Conservation (phyloP, 805 yeast species). For the Ogataea naganishii region DNA sequence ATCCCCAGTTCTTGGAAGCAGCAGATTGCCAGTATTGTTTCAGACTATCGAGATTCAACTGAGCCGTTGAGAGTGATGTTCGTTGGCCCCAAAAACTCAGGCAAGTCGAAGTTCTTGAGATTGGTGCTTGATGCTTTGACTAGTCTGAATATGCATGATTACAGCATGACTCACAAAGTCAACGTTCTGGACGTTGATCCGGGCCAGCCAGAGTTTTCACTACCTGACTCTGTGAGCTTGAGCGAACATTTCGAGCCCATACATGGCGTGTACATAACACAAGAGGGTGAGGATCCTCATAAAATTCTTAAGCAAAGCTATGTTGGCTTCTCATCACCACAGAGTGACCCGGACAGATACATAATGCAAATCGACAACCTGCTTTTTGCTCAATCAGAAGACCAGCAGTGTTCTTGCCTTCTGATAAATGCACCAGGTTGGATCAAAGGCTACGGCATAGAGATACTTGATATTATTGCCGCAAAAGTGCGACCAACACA, state of each 20-base stretch:
- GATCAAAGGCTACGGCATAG: conserved; percentile 82
- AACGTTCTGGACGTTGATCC: conserved; percentile 75
- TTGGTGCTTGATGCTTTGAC: conserved; percentile 42
- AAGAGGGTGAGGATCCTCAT: conserved; percentile 24
- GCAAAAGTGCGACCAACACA: conserved; percentile 41
- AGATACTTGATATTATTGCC: conserved; percentile 44
- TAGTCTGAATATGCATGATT: conserved; percentile 10
- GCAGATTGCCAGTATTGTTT: conserved; percentile 8
- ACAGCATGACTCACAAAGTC: conserved; percentile 15
- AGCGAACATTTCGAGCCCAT: conserved; percentile 24
- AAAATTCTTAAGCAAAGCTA: conserved; percentile 22
- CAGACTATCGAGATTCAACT: conserved; percentile 4
- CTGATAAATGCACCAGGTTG: conserved; percentile 83
- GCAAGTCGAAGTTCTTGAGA: conserved; percentile 68
- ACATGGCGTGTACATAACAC: conserved; percentile 30
- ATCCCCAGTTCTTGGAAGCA: conserved; percentile 19
- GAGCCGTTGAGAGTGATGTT: conserved; percentile 26
- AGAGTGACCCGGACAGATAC: conserved; percentile 54
- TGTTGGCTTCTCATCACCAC: conserved; percentile 64
- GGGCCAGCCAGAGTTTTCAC: conserved; percentile 75
- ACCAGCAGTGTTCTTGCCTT: conserved; percentile 30
- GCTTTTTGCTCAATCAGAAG: conserved; percentile 27
- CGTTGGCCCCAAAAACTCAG: conserved; percentile 67
- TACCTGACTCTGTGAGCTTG: conserved; percentile 63
- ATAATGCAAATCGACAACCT: conserved; percentile 32